Evolutionary conservation across 2,329 filamentous ascomycete genomes (phyloP), one percentile per base, ranked within the genome.

Genomic region (Iodosphaeria phyllophila): DNA sequence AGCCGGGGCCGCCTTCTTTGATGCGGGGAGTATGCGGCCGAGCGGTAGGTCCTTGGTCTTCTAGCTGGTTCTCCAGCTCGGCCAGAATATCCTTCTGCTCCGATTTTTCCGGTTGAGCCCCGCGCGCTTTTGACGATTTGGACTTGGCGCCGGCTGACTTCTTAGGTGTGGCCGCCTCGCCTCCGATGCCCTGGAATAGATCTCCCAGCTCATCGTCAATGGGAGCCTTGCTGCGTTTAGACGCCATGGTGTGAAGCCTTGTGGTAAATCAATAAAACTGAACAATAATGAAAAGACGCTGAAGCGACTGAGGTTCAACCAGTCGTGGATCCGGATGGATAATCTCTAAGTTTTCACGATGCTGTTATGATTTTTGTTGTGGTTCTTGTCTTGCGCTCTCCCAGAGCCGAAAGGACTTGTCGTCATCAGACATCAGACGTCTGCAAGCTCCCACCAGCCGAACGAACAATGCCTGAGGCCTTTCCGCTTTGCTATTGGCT

Each of bases 21-120:
- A 70, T 48, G 37, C 79, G 76, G 19, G 86, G 89, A 2, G 86
- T 95, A 40, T 79, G 74, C 10, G 86, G 79, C 23, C 84, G 72
- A 34, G 72, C 72, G 32, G 78, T 64, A n/a, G n/a, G n/a, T n/a
- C n/a, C n/a, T 42, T 74, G 60, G 46, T 78, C 71, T 27, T 68
- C 79, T 21, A 92, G 67, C 43, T 67, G 51, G 38, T 74, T 73
- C 47, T 91, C 80, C 32, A 95, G 67, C 39, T 93, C 84, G 32
- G 83, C 83, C 19, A 95, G 64, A 29, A 86, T 70, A 45, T 92
- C 83, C n/a, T 22, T 70, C 44, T 92, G 83, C n/a, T n/a, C n/a
- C n/a, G n/a, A n/a, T 38, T 79, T 64, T 39, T 74, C 63, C 37
- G 41, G 36, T 34, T 54, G 43, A 18, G 38, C 42, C 15, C 38